A percentile compares a stretch with the other conserved stretches of the same genome.
Evolutionary conservation across 1,284 basidiomycete genomes (phyloP).

Genomic region (Sporisorium scitamineum): DNA sequence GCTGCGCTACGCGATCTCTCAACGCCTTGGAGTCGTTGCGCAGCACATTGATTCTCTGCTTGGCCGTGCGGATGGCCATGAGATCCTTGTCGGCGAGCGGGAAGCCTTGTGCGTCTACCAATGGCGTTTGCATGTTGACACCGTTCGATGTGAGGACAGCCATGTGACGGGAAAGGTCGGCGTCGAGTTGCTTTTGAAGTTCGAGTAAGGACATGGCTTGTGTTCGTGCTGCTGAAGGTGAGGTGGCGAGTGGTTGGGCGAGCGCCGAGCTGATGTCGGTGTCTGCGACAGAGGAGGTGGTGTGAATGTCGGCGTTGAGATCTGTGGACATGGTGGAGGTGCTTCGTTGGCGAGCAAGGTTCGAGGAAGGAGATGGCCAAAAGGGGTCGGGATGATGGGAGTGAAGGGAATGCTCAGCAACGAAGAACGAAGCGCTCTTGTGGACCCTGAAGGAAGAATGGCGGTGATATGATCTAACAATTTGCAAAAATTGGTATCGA

Average conservation of each 20-base stretch:
- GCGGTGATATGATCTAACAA: no score
- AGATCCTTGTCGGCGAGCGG: slow-evolving; percentile 56
- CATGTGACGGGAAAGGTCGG: slow-evolving; percentile 34
- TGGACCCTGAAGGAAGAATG: slow-evolving; percentile 22
- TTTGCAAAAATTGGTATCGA: not conserved
- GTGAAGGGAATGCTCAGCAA: slow-evolving; percentile 15
- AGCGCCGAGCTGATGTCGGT: slow-evolving; percentile 35
- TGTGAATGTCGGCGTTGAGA: slow-evolving; percentile 46
- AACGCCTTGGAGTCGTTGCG: slow-evolving; percentile 53
- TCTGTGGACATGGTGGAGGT: slow-evolving; percentile 30
- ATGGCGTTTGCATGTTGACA: slow-evolving; percentile 39
- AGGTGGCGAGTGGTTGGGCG: slow-evolving; percentile 23
- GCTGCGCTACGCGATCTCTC: slow-evolving; percentile 32
- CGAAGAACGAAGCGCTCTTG: not conserved
- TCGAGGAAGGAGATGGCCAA: not conserved
- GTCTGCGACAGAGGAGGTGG: slow-evolving; percentile 2
- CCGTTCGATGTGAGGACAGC: slow-evolving; percentile 37
- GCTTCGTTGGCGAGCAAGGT: not conserved
- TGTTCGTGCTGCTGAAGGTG: slow-evolving; percentile 21
- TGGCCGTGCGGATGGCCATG: slow-evolving; percentile 51
- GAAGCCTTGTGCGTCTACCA: slow-evolving; percentile 58
- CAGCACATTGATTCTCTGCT: slow-evolving; percentile 50
- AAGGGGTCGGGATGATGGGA: not conserved
- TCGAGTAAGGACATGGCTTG: slow-evolving; percentile 38
- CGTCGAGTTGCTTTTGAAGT: slow-evolving; percentile 45